Base-by-base conservation (phyloP, 2,329 filamentous ascomycete species). In the Penicillium sp. region DNA sequence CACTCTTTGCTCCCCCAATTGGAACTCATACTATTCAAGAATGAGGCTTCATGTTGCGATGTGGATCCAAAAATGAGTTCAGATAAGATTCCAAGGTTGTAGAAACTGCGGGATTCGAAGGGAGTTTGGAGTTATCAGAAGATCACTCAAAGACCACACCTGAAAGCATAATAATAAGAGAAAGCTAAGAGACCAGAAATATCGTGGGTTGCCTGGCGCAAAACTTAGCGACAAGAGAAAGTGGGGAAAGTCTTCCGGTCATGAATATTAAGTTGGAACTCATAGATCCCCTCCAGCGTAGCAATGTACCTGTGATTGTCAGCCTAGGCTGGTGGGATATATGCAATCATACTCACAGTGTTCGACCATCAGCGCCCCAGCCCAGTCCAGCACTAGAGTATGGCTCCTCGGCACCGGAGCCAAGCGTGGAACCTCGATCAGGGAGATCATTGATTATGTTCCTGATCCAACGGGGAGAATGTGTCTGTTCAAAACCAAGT, bases 221-320 rank as follows among this genome's bases (percentile, higher is more conserved):
- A n/a, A 47, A 5, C 31, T 74, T 59, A 79, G 51, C 77, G 70
- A 56, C 73, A 77, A 39, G 70, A 70, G 43, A 78, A 70, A 8
- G 72, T 66, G 22, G 78, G 77, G 56, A 79, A 79, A 9, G 72
- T 77, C 66, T 78, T 79, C 47, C 78, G 76, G 57, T 79, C 77
- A 38, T 73, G 70, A 40, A 77, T 64, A 56, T 80, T 79, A 55
- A 80, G 58, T 39, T 75, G 70, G 58, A 74, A 79, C 60, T 80
- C 75, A 49, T 79, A 78, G 24, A 80, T 79, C 16, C 78, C 78
- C 56, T 77, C 71, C 44, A 78, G 69, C 5, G 77, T 79, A n/a
- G 73, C 78, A 56, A 79, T 71, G 55, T 77, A 80, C 58, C 78
- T 80, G 56, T 50, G 45, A 52, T 27, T 2, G 18, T 57, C 45